A percentile compares a stretch with the other conserved stretches of the same genome.
These are phyloP conservation scores for Pythium phragmitis DNA, from an alignment of 352 stramenopile species.

Conservation along the genomic window DNA sequence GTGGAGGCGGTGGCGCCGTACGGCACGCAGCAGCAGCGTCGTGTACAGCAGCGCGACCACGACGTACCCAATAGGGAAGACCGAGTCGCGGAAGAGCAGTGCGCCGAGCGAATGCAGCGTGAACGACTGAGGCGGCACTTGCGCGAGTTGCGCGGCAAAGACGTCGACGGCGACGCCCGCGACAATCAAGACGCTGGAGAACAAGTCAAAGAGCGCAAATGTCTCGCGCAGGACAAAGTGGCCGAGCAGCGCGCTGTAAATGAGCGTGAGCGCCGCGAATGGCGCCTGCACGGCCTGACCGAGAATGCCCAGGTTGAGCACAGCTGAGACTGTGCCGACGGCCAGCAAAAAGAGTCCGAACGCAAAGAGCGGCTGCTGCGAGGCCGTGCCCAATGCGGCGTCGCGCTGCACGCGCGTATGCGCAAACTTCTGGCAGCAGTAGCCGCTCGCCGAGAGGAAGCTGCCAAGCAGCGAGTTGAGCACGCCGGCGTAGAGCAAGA, in stretches of 20 bases:
- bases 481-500: conserved; percentile 67
- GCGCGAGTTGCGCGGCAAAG: conserved; percentile 47
- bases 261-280: conserved; percentile 78
- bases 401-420: conserved; percentile 54
- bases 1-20: conserved; percentile 54
- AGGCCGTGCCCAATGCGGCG: conserved; percentile 50
- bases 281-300: conserved; percentile 74
- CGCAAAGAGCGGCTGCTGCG: conserved; percentile 60
- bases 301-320: conserved; percentile 72
- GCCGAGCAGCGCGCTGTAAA: conserved; percentile 73
- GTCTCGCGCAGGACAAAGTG: conserved; percentile 61
- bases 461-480: conserved; percentile 74
- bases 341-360: conserved; percentile 57
- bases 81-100: conserved; percentile 53
- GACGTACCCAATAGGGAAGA: conserved; percentile 57
- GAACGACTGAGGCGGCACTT: conserved; percentile 47
- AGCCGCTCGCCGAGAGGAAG: conserved; percentile 75
- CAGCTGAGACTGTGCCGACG: conserved; percentile 65
- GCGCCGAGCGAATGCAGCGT: conserved; percentile 50
- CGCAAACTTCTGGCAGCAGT: conserved; percentile 79
- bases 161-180: conserved; percentile 62
- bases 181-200: conserved; percentile 66
- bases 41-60: conserved; percentile 48
- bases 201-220: conserved; percentile 46
- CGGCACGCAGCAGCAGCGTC: conserved; percentile 50